Conservation (phyloP, 2,329 filamentous ascomycete genomes). For the Emericellopsis cladophorae region DNA sequence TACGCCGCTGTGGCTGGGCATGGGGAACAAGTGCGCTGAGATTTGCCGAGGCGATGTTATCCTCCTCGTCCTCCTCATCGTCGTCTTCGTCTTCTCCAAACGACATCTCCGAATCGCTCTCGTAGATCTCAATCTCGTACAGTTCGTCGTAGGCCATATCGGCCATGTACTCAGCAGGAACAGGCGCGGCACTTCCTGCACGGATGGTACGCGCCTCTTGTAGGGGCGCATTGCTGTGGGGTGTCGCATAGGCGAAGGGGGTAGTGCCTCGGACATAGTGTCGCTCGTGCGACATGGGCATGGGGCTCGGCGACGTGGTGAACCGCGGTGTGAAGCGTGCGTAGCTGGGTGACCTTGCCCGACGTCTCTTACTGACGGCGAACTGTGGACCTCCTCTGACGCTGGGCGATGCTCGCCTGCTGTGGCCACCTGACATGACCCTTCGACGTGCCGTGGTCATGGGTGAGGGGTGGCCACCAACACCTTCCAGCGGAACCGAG, state of each 20-base stretch:
- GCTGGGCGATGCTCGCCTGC: constrained; percentile 17
- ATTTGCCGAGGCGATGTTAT: no score
- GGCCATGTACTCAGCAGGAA: constrained; percentile 15
- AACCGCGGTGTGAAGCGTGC: constrained; percentile 41
- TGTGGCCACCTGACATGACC: constrained; percentile 28
- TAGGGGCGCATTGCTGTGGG: constrained; percentile 49
- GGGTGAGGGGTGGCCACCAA: constrained; percentile 21
- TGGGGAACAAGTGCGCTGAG: constrained; percentile 9
- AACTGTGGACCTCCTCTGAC: constrained; percentile 12
- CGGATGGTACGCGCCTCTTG: constrained; percentile 22
- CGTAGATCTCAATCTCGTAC: constrained; percentile 21
- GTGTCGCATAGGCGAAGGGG: constrained; percentile 64
- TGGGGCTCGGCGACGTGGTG: constrained; percentile 35
- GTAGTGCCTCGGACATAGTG: constrained; percentile 28
- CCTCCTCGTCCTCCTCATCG: constrained; percentile 11
- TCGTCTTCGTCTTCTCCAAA: constrained; percentile 12
- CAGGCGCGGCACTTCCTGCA: constrained; percentile 14
- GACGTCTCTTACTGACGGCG: constrained; percentile 33
- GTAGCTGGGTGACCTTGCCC: constrained; percentile 44
- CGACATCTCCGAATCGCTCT: constrained; percentile 20
- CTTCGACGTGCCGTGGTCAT: constrained; percentile 26
- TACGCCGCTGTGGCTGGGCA: constrained; percentile 13
- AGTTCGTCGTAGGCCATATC: constrained; percentile 21
- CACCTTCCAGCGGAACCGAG: constrained; percentile 32
- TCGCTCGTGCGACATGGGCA: constrained; percentile 18